A percentile compares a stretch with the other conserved stretches of the same genome.
Evolutionary conservation across 768 basidiomycete species (phyloP).

Genomic region (Serpula lacrymans): DNA sequence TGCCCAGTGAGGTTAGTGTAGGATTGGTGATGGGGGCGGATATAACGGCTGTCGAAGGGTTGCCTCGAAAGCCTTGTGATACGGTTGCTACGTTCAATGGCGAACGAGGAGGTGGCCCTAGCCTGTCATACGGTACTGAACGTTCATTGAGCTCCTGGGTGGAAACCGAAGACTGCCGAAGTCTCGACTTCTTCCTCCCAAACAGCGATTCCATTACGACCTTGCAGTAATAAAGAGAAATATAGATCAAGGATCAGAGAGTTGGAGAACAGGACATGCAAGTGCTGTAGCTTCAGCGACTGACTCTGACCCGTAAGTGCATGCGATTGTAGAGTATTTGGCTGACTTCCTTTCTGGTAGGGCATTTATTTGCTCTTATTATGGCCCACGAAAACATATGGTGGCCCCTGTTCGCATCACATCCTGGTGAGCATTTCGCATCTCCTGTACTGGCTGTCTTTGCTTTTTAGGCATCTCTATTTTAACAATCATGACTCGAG

Average conservation of each 20-base stretch:
- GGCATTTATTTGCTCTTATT: too few species aligned
- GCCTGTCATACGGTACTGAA: slow-evolving; percentile 72
- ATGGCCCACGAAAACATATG: too few species aligned
- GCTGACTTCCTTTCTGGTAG: too few species aligned
- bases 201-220: slow-evolving; percentile 61
- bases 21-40: slow-evolving; percentile 86
- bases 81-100: slow-evolving; percentile 56
- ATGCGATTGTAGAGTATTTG: too few species aligned
- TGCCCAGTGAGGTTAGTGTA: slow-evolving; percentile 66
- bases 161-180: slow-evolving; percentile 62
- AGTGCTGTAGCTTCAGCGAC: too few species aligned
- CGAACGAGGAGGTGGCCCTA: slow-evolving; percentile 52
- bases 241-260: background rate
- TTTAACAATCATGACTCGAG: slow-evolving; percentile 50
- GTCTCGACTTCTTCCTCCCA: slow-evolving; percentile 54
- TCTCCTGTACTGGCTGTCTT: too few species aligned
- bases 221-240: background rate
- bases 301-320: too few species aligned
- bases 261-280: too few species aligned
- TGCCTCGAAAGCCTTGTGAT: slow-evolving; percentile 51
- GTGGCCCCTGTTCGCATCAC: too few species aligned
- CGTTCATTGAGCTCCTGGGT: slow-evolving; percentile 58
- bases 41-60: slow-evolving; percentile 36
- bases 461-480: too few species aligned
- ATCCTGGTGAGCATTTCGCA: too few species aligned